A percentile compares a stretch with the other conserved stretches of the same genome.
Evolutionary conservation across 2,329 filamentous ascomycete genomes (phyloP).

Genomic region (Ascocoryne sarcoides): DNA sequence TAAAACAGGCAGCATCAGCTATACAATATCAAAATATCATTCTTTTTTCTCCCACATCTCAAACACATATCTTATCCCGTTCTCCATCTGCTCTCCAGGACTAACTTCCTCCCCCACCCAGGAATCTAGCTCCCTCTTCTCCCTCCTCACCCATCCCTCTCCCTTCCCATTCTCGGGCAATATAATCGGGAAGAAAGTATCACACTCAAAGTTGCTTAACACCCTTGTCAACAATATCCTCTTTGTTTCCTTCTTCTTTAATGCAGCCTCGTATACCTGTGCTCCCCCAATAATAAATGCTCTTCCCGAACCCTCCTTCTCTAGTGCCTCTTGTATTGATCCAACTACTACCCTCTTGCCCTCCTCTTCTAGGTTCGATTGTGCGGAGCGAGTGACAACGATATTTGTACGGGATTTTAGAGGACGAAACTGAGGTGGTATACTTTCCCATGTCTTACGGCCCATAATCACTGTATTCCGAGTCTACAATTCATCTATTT

Average conservation of each 20-base stretch:
- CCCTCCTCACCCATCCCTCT: slow-evolving; percentile 44
- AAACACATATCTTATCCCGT: slow-evolving; percentile 58
- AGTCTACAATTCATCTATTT: slow-evolving; percentile 7
- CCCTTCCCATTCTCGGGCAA: slow-evolving; percentile 31
- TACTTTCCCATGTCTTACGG: slow-evolving; percentile 91
- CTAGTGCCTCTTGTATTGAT: slow-evolving; percentile 11
- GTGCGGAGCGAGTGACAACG: slow-evolving; percentile 55
- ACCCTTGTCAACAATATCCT: slow-evolving; percentile 65
- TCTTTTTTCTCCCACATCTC: slow-evolving; percentile 58
- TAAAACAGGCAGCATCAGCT: no score
- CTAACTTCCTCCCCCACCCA: slow-evolving; percentile 60
- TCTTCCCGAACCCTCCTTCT: slow-evolving; percentile 4
- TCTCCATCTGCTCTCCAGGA: slow-evolving; percentile 51
- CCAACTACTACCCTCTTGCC: slow-evolving; percentile 1
- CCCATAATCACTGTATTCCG: slow-evolving; percentile 88
- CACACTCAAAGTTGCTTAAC: slow-evolving; percentile 61
- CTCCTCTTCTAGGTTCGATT: slow-evolving; percentile 13
- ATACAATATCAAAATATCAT: neutral
- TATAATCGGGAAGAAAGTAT: slow-evolving; percentile 62
- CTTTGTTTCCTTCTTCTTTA: slow-evolving; percentile 48
- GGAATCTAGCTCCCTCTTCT: slow-evolving; percentile 43
- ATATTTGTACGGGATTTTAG: slow-evolving; percentile 75
- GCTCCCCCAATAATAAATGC: slow-evolving; percentile 87
- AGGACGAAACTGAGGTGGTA: slow-evolving; percentile 70
- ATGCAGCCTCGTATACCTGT: slow-evolving; percentile 69